Conservation (phyloP, 129 eudicot species). For the Artemisia argyi region DNA sequence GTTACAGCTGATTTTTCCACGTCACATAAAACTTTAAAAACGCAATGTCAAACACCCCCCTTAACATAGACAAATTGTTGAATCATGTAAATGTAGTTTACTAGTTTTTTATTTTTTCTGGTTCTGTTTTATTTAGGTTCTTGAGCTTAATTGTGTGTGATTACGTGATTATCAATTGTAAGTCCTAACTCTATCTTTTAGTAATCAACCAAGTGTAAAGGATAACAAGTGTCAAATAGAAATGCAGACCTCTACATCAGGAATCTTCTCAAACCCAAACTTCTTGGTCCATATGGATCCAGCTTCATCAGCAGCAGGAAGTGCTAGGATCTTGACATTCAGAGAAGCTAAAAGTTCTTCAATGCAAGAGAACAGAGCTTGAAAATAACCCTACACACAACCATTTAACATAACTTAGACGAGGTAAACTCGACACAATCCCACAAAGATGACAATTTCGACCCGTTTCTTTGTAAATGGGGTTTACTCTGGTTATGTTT, state of each 20-base stretch:
- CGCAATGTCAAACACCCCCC: no score
- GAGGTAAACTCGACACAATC: not conserved
- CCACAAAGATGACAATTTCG: not conserved
- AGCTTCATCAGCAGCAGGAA: conserved; percentile 94
- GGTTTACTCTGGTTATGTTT: no score
- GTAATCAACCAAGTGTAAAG: no score
- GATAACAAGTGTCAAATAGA: not conserved
- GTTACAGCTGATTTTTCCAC: no score
- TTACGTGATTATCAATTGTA: no score
- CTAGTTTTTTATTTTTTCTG: no score
- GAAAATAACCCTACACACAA: conserved; percentile 72
- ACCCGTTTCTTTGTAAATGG: not conserved
- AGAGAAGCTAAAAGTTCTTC: conserved; percentile 65
- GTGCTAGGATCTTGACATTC: conserved; percentile 59
- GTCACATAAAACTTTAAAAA: no score
- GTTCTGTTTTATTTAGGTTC: no score
- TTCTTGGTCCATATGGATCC: conserved; percentile 73
- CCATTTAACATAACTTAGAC: conserved; percentile 19
- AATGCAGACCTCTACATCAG: conserved; percentile 49
- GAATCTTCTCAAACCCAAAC: conserved; percentile 67
- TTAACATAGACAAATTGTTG: no score
- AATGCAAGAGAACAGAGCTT: conserved; percentile 67
- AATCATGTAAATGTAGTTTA: no score
- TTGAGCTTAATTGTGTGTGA: no score
- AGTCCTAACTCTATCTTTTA: no score